A percentile compares a stretch with the other conserved stretches of the same genome.
phyloP scores from a whole-genome alignment of 805 yeast genomes.

The Wickerhamomyces sydowiorum region DNA sequence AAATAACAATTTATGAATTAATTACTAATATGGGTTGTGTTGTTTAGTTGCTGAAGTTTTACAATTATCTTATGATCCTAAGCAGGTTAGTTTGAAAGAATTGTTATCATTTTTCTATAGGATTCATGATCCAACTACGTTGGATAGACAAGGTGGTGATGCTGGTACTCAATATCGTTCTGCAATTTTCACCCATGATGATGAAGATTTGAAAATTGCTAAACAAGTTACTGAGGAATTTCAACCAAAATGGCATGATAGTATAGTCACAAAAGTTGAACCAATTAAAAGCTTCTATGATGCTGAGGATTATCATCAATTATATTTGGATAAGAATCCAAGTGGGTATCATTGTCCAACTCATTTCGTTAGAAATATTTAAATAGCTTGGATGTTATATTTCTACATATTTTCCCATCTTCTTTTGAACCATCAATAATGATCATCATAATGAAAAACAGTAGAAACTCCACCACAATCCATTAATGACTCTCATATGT shows the following conservation, averaged over 20 bases:
- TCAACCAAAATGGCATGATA: conserved; percentile 66
- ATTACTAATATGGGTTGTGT: neutral
- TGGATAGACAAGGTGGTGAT: conserved; percentile 83
- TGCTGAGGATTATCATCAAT: conserved; percentile 95
- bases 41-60: conserved; percentile 60
- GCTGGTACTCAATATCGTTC: conserved; percentile 87
- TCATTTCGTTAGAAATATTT: conserved; percentile 63
- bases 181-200: conserved; percentile 61
- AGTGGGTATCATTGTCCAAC: conserved; percentile 87
- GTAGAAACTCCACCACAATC: neutral
- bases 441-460: neutral
- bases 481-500: neutral
- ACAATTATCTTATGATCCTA: conserved; percentile 79
- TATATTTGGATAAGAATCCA: conserved; percentile 75
- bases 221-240: conserved; percentile 40
- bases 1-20: neutral
- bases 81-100: conserved; percentile 48
- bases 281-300: conserved; percentile 72
- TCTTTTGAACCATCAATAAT: neutral
- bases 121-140: conserved; percentile 91
- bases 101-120: conserved; percentile 79
- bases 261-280: conserved; percentile 65
- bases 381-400: no score
- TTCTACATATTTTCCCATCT: no score
- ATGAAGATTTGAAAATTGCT: conserved; percentile 41